Evolutionary conservation across 306 rosid species (phyloP).

Genomic region (Dicorynia guianensis): DNA sequence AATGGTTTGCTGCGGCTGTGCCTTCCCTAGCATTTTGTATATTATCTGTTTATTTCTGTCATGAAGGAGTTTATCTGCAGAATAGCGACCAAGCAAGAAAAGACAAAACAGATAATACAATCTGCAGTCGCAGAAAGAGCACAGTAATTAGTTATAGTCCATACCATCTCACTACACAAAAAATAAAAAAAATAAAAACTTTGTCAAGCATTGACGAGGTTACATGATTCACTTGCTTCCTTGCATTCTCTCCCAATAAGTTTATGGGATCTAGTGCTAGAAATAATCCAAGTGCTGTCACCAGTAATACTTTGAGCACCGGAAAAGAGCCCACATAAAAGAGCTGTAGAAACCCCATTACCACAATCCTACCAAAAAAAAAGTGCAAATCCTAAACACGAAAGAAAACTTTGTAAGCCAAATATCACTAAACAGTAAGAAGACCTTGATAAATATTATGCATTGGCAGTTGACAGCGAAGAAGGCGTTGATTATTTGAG

Average conservation of each 20-base stretch:
- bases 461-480: constrained; percentile 9
- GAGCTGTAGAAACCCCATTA: constrained; percentile 55
- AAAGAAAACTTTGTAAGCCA: neutral
- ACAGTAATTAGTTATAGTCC: constrained; percentile 1
- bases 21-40: too few species aligned
- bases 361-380: constrained; percentile 29
- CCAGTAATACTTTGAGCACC: constrained; percentile 50
- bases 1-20: too few species aligned
- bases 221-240: constrained; percentile 57
- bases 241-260: constrained; percentile 55
- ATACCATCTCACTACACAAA: neutral
- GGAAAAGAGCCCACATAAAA: constrained; percentile 56
- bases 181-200: neutral
- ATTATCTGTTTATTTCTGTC: neutral
- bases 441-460: neutral
- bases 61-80: constrained; percentile 51
- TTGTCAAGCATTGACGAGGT: neutral
- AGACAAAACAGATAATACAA: constrained; percentile 68
- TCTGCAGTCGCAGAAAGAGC: constrained; percentile 43
- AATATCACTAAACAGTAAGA: neutral
- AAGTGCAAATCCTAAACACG: constrained; percentile 22
- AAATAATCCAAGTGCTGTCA: too few species aligned
- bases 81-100: constrained; percentile 55
- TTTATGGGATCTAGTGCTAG: constrained; percentile 54
- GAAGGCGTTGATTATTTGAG: neutral